Base-by-base conservation (phyloP, 495 filamentous ascomycete species). In the Trichoderma asperelloides region DNA sequence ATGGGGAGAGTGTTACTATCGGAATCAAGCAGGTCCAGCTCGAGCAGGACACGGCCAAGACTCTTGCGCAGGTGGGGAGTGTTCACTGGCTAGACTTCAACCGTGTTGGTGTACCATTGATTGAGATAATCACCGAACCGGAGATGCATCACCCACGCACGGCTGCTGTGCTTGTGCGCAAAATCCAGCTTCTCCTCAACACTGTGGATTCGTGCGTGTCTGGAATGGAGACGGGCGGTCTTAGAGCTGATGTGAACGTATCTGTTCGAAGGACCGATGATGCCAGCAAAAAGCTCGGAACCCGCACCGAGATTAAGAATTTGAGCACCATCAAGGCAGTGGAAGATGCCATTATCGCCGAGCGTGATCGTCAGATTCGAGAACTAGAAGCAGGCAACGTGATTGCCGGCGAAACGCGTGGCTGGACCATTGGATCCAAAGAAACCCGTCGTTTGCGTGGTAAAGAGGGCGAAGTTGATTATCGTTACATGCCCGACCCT, bases 1-100 rank as follows among this genome's bases (percentile, higher is more conserved):
- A 84, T 62, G 89, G 90, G 1, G 82, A 89, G 6, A 70, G 80
- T 12, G 75, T 96, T 15, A 80, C 78, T 1, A 81, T 98, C 49
- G 89, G 87, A 28, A 97, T 98, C 72, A 89, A 93, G 71, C 94
- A 97, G 75, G 84, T 98, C 8, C 96, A 98, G 77, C 85, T 98
- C 78, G 95, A 98, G 78, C 95, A 98, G 77, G 95, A 98, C 75
- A 98, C 95, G 11, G 95, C 92, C 60, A 98, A 97, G 75, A 96
- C 96, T 0, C 86, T 91, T 15, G 87, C 91, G 62, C 87, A 92
- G 73, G 86, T 86, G 7, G 88, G 84, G 3, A 85, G 82, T 1
- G 86, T 81, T n/a, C 87, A 91, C 66, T 85, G 96, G 68, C 79
- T 99, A 40, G 95, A 99, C 71, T 92, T 98, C 81, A 98, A 99